phyloP scores from a whole-genome alignment of 257 asterid species.

The Salvia hispanica region DNA sequence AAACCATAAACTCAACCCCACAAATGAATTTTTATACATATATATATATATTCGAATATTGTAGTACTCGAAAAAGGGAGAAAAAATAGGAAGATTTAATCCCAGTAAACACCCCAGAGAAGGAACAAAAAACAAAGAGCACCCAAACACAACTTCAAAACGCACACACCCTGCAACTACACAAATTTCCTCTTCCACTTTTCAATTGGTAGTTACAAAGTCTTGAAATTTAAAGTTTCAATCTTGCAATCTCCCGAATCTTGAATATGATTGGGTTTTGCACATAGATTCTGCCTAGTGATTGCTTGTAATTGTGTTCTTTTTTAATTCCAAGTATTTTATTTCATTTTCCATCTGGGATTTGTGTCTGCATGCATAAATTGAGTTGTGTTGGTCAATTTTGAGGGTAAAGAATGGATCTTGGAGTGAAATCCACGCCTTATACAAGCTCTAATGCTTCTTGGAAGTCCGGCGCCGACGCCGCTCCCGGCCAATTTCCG shows the following conservation, averaged over 20 bases:
- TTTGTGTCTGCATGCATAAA: constrained; percentile 29
- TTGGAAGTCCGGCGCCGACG: constrained; percentile 63
- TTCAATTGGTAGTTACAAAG: constrained; percentile 7
- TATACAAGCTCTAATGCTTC: constrained; percentile 48
- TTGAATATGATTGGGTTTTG: constrained; percentile 30
- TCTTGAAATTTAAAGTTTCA: constrained; percentile 22
- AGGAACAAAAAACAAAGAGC: constrained; percentile 21
- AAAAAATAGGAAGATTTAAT: constrained; percentile 9
- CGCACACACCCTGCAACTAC: constrained; percentile 24
- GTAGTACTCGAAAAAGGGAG: not conserved
- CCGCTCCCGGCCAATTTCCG: constrained; percentile 75
- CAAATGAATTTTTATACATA: not conserved
- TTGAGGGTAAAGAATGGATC: constrained; percentile 57
- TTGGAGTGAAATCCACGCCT: constrained; percentile 58
- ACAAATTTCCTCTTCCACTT: constrained; percentile 15
- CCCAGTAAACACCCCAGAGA: constrained; percentile 18
- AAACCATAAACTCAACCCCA: not conserved
- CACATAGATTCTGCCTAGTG: constrained; percentile 24
- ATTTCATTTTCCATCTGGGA: constrained; percentile 32
- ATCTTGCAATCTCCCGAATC: constrained; percentile 19
- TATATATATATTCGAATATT: not conserved
- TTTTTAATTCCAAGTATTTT: not conserved
- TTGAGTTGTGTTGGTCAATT: constrained; percentile 23
- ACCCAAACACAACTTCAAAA: not conserved
- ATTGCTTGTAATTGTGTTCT: constrained; percentile 6